phyloP scores from a whole-genome alignment of 768 basidiomycete species.

The Lactarius tabidus region DNA sequence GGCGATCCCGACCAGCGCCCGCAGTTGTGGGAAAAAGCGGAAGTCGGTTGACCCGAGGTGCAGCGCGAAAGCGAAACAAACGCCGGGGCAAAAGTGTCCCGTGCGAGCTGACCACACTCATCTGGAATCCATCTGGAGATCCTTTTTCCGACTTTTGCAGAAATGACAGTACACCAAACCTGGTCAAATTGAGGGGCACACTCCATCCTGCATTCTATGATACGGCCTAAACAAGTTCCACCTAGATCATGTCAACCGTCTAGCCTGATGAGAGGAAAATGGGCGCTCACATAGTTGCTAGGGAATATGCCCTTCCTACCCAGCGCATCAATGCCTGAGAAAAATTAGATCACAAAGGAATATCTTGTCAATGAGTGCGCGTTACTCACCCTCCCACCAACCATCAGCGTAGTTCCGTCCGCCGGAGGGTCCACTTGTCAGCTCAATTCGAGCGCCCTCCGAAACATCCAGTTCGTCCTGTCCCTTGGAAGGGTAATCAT shows the following conservation, averaged over 20 bases:
- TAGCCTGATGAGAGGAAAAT: constrained; percentile 20
- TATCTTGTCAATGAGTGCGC: constrained; percentile 22
- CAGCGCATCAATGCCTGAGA: constrained; percentile 52
- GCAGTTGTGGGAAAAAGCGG: not conserved
- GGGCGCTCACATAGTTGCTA: constrained; percentile 73
- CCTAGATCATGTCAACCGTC: constrained; percentile 36
- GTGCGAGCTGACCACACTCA: not conserved
- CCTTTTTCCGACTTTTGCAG: not conserved
- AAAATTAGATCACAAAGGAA: constrained; percentile 27
- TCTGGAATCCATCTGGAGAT: constrained; percentile 10
- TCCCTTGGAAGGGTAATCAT: constrained; percentile 71
- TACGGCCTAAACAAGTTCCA: constrained; percentile 38
- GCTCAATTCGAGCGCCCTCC: constrained; percentile 59
- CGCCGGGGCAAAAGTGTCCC: not conserved
- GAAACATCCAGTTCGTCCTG: constrained; percentile 61
- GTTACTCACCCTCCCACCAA: constrained; percentile 77
- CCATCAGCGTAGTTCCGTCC: constrained; percentile 70
- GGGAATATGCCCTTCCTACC: constrained; percentile 81
- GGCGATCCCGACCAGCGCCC: not conserved
- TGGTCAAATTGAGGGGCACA: constrained; percentile 31
- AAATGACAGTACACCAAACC: constrained; percentile 22
- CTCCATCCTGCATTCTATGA: constrained; percentile 12
- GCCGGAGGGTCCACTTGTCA: constrained; percentile 57
- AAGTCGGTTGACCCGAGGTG: not conserved
- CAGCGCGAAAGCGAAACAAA: constrained; percentile 3